phyloP scores from a whole-genome alignment of 768 basidiomycete species.

The Hortiboletus campestris region DNA sequence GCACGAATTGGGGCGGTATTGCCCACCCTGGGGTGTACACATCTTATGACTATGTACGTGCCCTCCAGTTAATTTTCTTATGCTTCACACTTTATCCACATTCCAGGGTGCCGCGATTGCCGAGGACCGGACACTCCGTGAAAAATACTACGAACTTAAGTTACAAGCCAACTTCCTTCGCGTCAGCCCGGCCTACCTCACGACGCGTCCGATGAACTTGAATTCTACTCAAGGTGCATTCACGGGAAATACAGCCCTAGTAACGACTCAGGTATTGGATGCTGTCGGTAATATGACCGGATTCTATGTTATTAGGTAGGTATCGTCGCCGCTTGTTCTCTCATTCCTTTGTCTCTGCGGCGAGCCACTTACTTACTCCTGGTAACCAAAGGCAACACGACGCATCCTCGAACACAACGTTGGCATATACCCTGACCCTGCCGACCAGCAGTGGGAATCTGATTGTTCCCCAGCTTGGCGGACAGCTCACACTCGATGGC shows the following conservation, averaged over 20 bases:
- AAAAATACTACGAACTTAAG: slow-evolving; percentile 55
- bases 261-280: slow-evolving; percentile 50
- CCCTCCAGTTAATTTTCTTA: background rate
- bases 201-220: slow-evolving; percentile 44
- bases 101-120: slow-evolving; percentile 47
- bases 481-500: slow-evolving; percentile 44
- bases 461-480: slow-evolving; percentile 43
- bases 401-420: slow-evolving; percentile 6
- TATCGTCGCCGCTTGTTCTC: background rate
- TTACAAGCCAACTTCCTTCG: slow-evolving; percentile 50
- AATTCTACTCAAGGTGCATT: slow-evolving; percentile 42
- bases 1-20: slow-evolving; percentile 62
- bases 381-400: slow-evolving; percentile 13
- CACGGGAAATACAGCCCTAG: slow-evolving; percentile 46
- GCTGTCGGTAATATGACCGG: slow-evolving; percentile 46
- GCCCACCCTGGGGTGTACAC: slow-evolving; percentile 56
- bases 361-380: background rate
- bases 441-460: slow-evolving; percentile 44
- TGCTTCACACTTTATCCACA: background rate
- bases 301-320: slow-evolving; percentile 40
- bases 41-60: slow-evolving; percentile 56
- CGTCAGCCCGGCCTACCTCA: slow-evolving; percentile 50
- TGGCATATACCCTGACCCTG: slow-evolving; percentile 40
- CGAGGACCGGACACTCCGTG: slow-evolving; percentile 50
- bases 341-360: background rate